A percentile compares a stretch with the other conserved stretches of the same genome.
These are phyloP conservation scores for Suillus decipiens DNA, from an alignment of 768 basidiomycete species.

Conservation along the genomic window DNA sequence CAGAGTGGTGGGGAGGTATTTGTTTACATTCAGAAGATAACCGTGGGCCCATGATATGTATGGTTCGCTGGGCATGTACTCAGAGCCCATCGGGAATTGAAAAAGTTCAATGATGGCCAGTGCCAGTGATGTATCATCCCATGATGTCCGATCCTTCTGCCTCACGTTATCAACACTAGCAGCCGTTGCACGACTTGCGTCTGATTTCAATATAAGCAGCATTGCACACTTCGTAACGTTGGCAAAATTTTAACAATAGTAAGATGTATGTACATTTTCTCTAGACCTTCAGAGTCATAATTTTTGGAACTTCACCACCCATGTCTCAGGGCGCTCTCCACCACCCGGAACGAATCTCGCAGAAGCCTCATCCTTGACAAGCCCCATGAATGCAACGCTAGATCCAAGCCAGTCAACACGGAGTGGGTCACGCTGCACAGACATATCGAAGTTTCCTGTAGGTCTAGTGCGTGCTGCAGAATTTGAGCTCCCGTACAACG, in stretches of 20 bases:
- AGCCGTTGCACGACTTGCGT: neutral
- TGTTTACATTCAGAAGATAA: too few relatives aligned
- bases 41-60: too few relatives aligned
- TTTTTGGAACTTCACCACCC: slow-evolving; percentile 12
- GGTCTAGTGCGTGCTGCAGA: neutral
- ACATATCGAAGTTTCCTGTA: neutral
- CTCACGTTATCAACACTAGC: neutral
- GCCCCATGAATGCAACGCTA: slow-evolving; percentile 4
- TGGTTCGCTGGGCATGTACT: too few relatives aligned
- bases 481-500: neutral
- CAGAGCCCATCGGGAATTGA: too few relatives aligned
- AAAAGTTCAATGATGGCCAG: too few relatives aligned
- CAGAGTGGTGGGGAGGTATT: too few relatives aligned
- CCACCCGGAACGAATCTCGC: slow-evolving; percentile 8
- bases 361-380: slow-evolving; percentile 8
- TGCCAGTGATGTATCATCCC: too few relatives aligned
- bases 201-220: neutral
- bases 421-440: neutral
- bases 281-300: neutral
- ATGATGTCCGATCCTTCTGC: too few relatives aligned
- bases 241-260: neutral
- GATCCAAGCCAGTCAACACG: slow-evolving; percentile 16
- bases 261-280: neutral
- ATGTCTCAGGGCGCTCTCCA: slow-evolving; percentile 2
- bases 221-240: too few relatives aligned